A percentile compares a stretch with the other conserved stretches of the same genome.
These are phyloP conservation scores for Candida germanica DNA, from an alignment of 805 yeast species.

Conservation along the genomic window DNA sequence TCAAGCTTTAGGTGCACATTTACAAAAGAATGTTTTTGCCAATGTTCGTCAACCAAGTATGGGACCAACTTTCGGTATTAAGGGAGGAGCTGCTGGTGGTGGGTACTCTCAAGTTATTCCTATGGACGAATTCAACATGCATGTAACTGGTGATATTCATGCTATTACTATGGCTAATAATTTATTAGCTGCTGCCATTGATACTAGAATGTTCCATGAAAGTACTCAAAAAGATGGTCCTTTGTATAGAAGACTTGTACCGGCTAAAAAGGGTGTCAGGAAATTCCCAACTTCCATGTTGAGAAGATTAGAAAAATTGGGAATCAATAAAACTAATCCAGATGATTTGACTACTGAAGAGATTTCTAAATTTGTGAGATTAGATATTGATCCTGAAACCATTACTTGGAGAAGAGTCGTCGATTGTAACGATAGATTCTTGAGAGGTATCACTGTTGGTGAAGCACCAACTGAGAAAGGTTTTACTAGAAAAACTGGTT, in stretches of 20 bases:
- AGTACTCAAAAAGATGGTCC: slow-evolving; percentile 63
- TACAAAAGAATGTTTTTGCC: slow-evolving; percentile 67
- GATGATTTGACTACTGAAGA: slow-evolving; percentile 71
- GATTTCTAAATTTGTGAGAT: slow-evolving; percentile 57
- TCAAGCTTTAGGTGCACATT: slow-evolving; percentile 76
- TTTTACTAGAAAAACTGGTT: slow-evolving; percentile 69
- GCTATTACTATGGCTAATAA: slow-evolving; percentile 83
- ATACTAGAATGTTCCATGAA: slow-evolving; percentile 84
- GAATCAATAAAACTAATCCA: slow-evolving; percentile 68
- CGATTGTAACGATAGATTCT: slow-evolving; percentile 77
- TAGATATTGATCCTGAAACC: slow-evolving; percentile 74
- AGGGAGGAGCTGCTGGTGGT: slow-evolving; percentile 92
- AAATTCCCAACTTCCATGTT: slow-evolving; percentile 66
- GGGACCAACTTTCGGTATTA: slow-evolving; percentile 88
- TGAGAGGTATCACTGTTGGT: slow-evolving; percentile 76
- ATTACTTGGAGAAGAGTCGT: slow-evolving; percentile 83
- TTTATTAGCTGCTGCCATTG: slow-evolving; percentile 80
- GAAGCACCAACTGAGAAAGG: slow-evolving; percentile 69
- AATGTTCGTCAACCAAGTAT: slow-evolving; percentile 84
- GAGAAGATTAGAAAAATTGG: slow-evolving; percentile 63
- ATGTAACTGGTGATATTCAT: slow-evolving; percentile 82
- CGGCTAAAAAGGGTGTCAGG: slow-evolving; percentile 68
- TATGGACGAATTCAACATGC: slow-evolving; percentile 87
- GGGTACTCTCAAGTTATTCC: slow-evolving; percentile 86
- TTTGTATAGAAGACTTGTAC: slow-evolving; percentile 71